Evolutionary conservation across 305 asterid species (phyloP).

Genomic region (Rubia tinctorum): DNA sequence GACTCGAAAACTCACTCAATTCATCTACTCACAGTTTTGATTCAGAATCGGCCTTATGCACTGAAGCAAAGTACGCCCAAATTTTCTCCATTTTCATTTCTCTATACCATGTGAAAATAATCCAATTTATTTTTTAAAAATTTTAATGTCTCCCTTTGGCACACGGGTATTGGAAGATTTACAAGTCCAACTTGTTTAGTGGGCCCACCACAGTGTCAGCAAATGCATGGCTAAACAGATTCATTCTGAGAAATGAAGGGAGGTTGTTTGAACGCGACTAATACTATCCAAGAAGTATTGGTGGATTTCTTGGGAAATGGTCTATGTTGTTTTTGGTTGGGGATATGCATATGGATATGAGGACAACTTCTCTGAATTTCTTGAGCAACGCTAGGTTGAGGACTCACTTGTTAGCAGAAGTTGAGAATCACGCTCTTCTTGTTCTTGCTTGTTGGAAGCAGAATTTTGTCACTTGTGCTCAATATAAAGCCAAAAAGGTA

Average conservation of each 20-base stretch:
- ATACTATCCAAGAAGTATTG: constrained; percentile 89
- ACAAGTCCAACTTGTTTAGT: constrained; percentile 84
- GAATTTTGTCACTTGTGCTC: constrained; percentile 57
- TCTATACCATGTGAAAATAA: not conserved
- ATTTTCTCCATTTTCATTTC: not conserved
- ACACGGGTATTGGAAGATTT: constrained; percentile 73
- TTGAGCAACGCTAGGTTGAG: constrained; percentile 69
- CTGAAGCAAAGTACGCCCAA: too few relatives aligned
- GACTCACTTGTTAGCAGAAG: constrained; percentile 63
- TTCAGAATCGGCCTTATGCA: too few relatives aligned
- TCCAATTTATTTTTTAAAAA: not conserved
- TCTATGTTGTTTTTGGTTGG: constrained; percentile 92
- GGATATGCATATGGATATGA: constrained; percentile 90
- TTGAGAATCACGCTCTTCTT: constrained; percentile 65
- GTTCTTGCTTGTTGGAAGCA: constrained; percentile 63
- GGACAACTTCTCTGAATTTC: constrained; percentile 75
- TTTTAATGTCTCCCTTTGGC: not conserved
- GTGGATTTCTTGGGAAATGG: constrained; percentile 97
- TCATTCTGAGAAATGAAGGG: constrained; percentile 80
- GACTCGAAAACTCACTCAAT: constrained; percentile 7
- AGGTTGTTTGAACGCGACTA: constrained; percentile 76
- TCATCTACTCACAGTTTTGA: not conserved
- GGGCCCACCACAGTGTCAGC: constrained; percentile 80
- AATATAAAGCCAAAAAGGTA: constrained; percentile 93
- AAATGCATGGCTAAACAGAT: constrained; percentile 77